Percentiles rank a stretch among this genome's conserved stretches.
These are phyloP conservation scores for Starmerella stigmatis DNA, from an alignment of 805 yeast species.

Conservation along the genomic window DNA sequence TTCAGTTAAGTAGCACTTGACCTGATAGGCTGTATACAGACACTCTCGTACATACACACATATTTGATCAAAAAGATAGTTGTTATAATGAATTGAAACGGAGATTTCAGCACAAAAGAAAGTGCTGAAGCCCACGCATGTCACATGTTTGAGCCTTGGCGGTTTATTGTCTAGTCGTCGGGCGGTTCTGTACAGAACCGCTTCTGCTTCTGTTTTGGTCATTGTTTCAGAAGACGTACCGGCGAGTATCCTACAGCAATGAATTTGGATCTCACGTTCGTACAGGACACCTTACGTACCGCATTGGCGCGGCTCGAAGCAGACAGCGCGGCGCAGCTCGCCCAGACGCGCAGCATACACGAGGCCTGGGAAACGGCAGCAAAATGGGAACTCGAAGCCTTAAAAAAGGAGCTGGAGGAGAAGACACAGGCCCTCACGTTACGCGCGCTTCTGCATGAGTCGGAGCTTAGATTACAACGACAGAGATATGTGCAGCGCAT, in stretches of 20 bases:
- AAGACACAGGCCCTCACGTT: background rate
- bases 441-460: background rate
- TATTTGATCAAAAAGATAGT: no score
- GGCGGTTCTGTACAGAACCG: no score
- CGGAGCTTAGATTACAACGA: background rate
- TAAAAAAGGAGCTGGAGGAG: background rate
- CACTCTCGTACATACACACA: background rate
- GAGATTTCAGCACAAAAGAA: no score
- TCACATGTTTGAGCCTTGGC: no score
- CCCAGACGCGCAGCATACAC: background rate
- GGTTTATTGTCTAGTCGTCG: no score
- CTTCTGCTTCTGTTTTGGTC: no score
- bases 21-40: background rate
- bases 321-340: background rate
- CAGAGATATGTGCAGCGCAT: background rate
- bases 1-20: background rate
- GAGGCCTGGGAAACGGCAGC: background rate
- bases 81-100: no score
- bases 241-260: no score
- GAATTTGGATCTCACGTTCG: no score
- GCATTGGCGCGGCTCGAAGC: background rate
- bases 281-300: no score
- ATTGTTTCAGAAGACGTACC: no score
- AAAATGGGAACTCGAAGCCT: background rate
- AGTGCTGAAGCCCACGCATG: no score